Base-by-base conservation (phyloP, 2,329 filamentous ascomycete genomes). In the Colletotrichum sp. region DNA sequence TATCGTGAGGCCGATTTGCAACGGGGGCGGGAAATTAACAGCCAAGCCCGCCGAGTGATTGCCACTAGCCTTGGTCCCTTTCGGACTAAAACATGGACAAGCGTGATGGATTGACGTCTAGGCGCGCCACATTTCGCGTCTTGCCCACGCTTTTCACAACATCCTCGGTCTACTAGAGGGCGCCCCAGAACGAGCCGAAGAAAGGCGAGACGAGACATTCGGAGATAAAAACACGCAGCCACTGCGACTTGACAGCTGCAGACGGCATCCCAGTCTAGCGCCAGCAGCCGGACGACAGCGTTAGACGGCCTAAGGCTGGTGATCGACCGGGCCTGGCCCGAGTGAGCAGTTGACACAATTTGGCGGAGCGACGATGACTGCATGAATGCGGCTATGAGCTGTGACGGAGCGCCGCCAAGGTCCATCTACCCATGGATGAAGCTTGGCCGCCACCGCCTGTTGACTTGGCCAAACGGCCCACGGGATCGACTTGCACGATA, bases 281-380 rank as follows among this genome's bases (percentile, higher is more conserved):
- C 12, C 60, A 52, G 34, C 18, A n/a, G 36, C 28, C 71, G 26
- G 21, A 21, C 66, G 63, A 34, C 21, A 30, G 39, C 18, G 10
- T 63, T 49, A 34, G 62, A 26, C 30, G 16, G 34, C 12, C 39
- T 30, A 63, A 52, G 36, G 44, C 66, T 63, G 60, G 28, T 57
- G 74, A 75, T 75, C 62, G 44, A 44, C 67, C n/a, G 8, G 62
- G 71, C 44, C 67, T 73, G 65, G 32, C 64, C 49, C 28, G 15
- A 36, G 59, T 68, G 57, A 60, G 28, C 36, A 49, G 32, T 64
- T 39, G 64, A 60, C 44, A 76, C n/a, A 32, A 6, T 18, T 34
- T 57, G 36, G 64, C 26, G 39, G 24, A 44, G 32, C 55, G 63
- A 32, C 24, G 6, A 36, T 49, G n/a, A 60, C 59, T 73, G 64